A percentile compares a stretch with the other conserved stretches of the same genome.
phyloP scores from a whole-genome alignment of 106 monocot species.

The Agapanthus africanus region DNA sequence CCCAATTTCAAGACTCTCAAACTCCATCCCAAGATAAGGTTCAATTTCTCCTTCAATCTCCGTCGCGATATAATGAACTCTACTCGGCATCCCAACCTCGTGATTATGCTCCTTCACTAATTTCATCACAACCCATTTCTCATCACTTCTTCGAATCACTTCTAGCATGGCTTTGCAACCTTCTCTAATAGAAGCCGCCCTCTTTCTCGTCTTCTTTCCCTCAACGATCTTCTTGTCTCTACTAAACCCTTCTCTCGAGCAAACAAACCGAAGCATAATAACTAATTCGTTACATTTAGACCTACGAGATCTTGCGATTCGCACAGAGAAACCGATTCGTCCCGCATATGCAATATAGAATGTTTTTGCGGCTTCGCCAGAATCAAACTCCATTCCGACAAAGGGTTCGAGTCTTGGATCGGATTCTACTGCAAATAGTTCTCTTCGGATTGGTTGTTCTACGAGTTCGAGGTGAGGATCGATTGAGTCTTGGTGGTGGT shows the following conservation, averaged over 20 bases:
- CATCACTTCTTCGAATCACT: constrained; percentile 51
- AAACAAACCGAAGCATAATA: constrained; percentile 74
- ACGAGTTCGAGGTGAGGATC: constrained; percentile 23
- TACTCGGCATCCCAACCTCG: constrained; percentile 65
- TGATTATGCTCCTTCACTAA: constrained; percentile 74
- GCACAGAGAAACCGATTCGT: constrained; percentile 57
- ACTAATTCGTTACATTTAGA: constrained; percentile 66
- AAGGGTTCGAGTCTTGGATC: constrained; percentile 55
- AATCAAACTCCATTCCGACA: constrained; percentile 74
- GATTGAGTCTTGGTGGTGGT: constrained; percentile 13
- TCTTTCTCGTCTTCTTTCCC: constrained; percentile 64
- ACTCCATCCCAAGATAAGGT: constrained; percentile 73
- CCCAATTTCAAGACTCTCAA: constrained; percentile 57
- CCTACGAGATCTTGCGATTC: constrained; percentile 55
- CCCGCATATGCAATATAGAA: constrained; percentile 80
- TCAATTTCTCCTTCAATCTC: constrained; percentile 58
- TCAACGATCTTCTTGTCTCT: constrained; percentile 45
- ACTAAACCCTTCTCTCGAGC: constrained; percentile 67
- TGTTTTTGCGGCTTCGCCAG: constrained; percentile 68
- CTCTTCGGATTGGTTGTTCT: constrained; percentile 34
- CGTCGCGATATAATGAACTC: constrained; percentile 68
- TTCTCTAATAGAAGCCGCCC: constrained; percentile 66
- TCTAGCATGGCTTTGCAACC: constrained; percentile 81
- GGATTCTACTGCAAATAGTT: constrained; percentile 42
- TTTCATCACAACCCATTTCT: constrained; percentile 66